Conservation (phyloP, 2,329 filamentous ascomycete genomes). For the Cytospora schulzeri region DNA sequence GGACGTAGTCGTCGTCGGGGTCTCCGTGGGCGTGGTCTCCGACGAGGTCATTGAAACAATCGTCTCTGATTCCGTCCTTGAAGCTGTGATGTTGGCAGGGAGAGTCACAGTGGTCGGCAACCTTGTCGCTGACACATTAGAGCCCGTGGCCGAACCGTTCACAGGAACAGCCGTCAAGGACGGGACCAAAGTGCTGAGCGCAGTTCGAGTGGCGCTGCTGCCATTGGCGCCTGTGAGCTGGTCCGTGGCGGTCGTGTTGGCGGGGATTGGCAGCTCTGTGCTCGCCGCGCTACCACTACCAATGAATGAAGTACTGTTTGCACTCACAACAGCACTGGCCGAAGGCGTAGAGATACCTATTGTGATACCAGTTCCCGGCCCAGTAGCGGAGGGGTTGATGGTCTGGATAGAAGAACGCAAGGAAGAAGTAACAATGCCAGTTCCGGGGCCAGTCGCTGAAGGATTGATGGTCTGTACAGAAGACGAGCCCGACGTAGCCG, state of each 20-base stretch:
- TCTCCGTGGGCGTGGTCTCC: constrained; percentile 39
- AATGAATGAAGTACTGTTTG: constrained; percentile 5
- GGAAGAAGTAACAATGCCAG: background rate
- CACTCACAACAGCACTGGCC: constrained; percentile 4
- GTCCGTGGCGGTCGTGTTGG: constrained; percentile 25
- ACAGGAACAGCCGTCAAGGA: constrained; percentile 16
- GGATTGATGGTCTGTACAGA: background rate
- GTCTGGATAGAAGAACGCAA: background rate
- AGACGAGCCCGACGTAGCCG: background rate
- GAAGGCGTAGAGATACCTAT: constrained; percentile 16
- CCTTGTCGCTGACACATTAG: constrained; percentile 17
- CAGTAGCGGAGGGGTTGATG: constrained; percentile 16
- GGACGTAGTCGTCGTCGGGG: constrained; percentile 42
- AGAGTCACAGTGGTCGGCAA: constrained; percentile 23
- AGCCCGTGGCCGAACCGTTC: constrained; percentile 24
- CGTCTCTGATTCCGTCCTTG: constrained; percentile 6
- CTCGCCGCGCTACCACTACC: background rate
- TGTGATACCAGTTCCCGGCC: constrained; percentile 16
- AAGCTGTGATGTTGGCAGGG: constrained; percentile 14
- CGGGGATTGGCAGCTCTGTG: constrained; percentile 18
- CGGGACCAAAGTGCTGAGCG: constrained; percentile 12
- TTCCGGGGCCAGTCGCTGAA: constrained; percentile 9
- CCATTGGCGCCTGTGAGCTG: constrained; percentile 1
- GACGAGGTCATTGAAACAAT: background rate
- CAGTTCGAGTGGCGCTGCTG: background rate